A percentile compares a stretch with the other conserved stretches of the same genome.
Conservation (phyloP, 192 early-diverging fungal species). For the Coemansia sp. region DNA sequence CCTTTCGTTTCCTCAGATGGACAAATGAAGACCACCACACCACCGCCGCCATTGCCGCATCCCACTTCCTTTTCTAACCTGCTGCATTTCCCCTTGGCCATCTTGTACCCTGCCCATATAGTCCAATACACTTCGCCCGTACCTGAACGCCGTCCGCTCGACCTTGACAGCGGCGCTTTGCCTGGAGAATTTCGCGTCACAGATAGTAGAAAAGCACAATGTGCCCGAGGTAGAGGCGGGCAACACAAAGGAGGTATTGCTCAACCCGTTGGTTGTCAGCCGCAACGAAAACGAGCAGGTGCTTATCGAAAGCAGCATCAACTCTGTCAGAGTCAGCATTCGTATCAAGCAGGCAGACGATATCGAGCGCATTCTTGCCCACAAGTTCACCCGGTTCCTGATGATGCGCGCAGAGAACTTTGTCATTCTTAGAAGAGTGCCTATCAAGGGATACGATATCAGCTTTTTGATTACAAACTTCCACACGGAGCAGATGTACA, state of each 20-base stretch:
- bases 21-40: not conserved
- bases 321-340: slow-evolving; percentile 91
- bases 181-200: slow-evolving; percentile 96
- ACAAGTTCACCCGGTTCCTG: slow-evolving; percentile 97
- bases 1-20: too few species aligned
- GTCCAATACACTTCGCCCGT: slow-evolving; percentile 97
- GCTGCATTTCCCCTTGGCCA: too few species aligned
- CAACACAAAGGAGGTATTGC: slow-evolving; percentile 74
- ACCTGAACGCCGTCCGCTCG: slow-evolving; percentile 89
- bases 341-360: slow-evolving; percentile 98
- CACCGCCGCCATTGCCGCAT: too few species aligned
- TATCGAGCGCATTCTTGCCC: slow-evolving; percentile 87
- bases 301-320: slow-evolving; percentile 89
- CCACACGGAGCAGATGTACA: slow-evolving; percentile 98
- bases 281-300: slow-evolving; percentile 92
- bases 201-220: slow-evolving; percentile 96
- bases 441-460: slow-evolving; percentile 95
- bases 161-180: slow-evolving; percentile 93
- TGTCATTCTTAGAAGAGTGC: slow-evolving; percentile 86
- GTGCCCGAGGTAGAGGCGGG: slow-evolving; percentile 94
- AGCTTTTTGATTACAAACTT: slow-evolving; percentile 95
- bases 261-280: slow-evolving; percentile 82
- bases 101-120: slow-evolving; percentile 53
- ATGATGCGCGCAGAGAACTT: slow-evolving; percentile 97
- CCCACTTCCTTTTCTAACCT: too few species aligned